Conservation (phyloP, 257 asterid genomes). For the Solanum chmielewskii region DNA sequence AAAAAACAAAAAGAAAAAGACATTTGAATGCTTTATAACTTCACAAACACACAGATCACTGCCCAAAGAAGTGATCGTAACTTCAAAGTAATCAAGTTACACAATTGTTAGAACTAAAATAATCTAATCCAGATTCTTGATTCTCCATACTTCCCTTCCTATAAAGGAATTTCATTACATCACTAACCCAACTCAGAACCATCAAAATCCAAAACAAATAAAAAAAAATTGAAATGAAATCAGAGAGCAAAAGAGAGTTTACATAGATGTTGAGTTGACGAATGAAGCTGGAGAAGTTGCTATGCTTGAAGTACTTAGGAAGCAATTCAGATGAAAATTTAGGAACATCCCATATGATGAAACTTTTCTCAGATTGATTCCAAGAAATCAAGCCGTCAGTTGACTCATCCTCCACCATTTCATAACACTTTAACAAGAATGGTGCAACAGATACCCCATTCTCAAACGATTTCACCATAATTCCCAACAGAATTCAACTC, state of each 20-base stretch:
- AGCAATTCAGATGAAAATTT: conserved; percentile 54
- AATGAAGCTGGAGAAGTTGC: conserved; percentile 81
- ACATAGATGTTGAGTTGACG: conserved; percentile 91
- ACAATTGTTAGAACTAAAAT: neutral
- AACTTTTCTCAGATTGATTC: conserved; percentile 51
- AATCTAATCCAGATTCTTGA: neutral
- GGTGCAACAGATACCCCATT: conserved; percentile 53
- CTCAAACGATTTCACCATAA: conserved; percentile 79
- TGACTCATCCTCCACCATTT: conserved; percentile 78
- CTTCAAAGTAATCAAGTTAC: neutral
- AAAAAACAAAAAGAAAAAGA: neutral
- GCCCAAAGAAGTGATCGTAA: neutral
- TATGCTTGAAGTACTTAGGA: conserved; percentile 88
- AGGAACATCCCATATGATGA: conserved; percentile 66
- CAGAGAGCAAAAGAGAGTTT: neutral
- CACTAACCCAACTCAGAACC: neutral
- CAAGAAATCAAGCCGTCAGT: conserved; percentile 78
- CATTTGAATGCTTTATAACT: neutral
- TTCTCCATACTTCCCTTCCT: neutral
- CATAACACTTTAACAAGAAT: conserved; percentile 75
- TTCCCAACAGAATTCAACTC: neutral
- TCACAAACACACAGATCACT: neutral
- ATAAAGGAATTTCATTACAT: neutral
- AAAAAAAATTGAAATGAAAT: neutral
- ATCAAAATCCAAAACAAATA: neutral